phyloP scores from a whole-genome alignment of 2,329 filamentous ascomycete species.

The Claviceps fusiformis region DNA sequence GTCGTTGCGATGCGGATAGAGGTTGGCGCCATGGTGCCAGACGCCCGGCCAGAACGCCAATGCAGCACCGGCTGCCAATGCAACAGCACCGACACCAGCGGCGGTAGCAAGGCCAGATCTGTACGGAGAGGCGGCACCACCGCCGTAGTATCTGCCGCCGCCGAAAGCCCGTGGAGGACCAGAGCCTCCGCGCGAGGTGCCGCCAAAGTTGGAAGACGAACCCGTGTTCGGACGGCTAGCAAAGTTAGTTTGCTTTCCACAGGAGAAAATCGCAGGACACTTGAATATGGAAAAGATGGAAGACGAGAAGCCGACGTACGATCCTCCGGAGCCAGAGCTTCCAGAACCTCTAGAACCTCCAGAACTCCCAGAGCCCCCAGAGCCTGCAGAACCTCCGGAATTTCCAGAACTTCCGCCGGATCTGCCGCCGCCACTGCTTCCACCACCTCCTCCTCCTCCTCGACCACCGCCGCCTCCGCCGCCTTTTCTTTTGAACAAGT shows the following conservation, averaged over 20 bases:
- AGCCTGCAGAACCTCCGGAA: too few species aligned
- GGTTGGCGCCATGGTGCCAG: conserved; percentile 51
- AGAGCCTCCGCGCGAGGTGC: conserved; percentile 41
- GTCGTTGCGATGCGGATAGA: conserved; percentile 34
- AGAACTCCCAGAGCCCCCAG: not conserved
- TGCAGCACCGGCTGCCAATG: conserved; percentile 32
- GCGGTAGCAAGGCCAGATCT: conserved; percentile 35
- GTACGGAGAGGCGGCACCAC: conserved; percentile 51
- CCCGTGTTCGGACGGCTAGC: conserved; percentile 17
- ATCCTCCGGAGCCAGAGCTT: conserved; percentile 6
- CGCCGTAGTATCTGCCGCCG: conserved; percentile 51
- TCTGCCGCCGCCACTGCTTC: conserved; percentile 12
- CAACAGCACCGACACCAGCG: conserved; percentile 38
- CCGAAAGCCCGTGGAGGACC: conserved; percentile 45
- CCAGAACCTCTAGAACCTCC: conserved; percentile 3
- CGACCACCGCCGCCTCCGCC: conserved; percentile 39
- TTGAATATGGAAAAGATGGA: too few species aligned
- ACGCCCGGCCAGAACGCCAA: conserved; percentile 49
- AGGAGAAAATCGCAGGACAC: not conserved
- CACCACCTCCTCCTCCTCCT: conserved; percentile 23
- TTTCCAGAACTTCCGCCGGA: conserved; percentile 1
- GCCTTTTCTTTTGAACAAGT: conserved; percentile 47
- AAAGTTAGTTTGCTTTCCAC: not conserved
- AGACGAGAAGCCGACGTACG: conserved; percentile 4
- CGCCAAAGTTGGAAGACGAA: conserved; percentile 29